Evolutionary conservation across 305 asterid species (phyloP).

Genomic region (Fraxinus sp.): DNA sequence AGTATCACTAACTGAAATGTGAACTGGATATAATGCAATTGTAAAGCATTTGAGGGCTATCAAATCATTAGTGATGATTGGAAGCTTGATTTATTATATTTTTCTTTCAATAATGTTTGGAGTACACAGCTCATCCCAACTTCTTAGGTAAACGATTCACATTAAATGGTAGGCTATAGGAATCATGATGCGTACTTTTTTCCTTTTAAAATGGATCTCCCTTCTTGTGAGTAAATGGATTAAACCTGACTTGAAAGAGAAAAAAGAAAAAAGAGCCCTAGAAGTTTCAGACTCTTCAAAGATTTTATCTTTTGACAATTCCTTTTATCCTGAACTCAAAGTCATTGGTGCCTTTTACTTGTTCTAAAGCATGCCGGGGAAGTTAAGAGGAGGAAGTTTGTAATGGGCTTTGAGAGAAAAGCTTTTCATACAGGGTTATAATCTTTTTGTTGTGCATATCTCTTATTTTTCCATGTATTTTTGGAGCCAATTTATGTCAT

Average conservation of each 20-base stretch:
- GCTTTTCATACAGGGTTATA: background rate
- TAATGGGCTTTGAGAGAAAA: background rate
- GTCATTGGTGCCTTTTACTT: background rate
- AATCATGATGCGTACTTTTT: background rate
- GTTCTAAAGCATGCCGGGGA: background rate
- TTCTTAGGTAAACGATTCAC: background rate
- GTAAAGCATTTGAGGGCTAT: background rate
- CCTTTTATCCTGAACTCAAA: slow-evolving; percentile 2
- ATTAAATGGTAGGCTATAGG: background rate
- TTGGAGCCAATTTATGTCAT: background rate
- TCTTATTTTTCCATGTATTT: background rate
- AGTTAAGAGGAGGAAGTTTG: background rate
- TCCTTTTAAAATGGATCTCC: background rate
- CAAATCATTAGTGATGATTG: background rate
- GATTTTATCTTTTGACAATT: background rate
- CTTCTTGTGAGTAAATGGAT: background rate
- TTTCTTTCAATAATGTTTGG: background rate
- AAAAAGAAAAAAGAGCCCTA: background rate
- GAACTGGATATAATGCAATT: background rate
- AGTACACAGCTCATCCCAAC: background rate
- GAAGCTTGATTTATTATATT: background rate
- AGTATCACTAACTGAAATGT: background rate
- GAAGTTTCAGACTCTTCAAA: background rate
- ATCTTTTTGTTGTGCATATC: background rate
- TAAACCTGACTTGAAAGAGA: background rate